Base-by-base conservation (phyloP, 495 filamentous ascomycete species). In the Aeminium ludgeri region DNA sequence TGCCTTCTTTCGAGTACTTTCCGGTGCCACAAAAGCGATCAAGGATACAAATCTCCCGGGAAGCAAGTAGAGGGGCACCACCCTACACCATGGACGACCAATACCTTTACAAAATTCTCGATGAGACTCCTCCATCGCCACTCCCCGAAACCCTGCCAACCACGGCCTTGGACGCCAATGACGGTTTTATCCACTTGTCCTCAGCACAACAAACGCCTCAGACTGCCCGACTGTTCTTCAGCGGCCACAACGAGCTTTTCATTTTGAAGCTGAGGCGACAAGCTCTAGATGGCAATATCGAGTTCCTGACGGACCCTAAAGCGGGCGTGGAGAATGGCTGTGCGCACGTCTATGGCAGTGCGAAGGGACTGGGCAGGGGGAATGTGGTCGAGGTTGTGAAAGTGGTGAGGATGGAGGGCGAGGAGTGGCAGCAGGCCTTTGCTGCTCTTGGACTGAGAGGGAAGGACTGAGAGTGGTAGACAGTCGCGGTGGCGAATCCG, bases 111-210 rank as follows among this genome's bases (percentile, higher is more conserved):
- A 38, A 72, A 46, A 70, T 72, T 49, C 50, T 62, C 13, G 57
- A 63, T 7, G 42, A 55, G 16, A 51, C 56, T 8, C 66, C 67
- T n/a, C 62, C 63, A 12, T 40, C 53, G 17, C 66, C 67, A n/a
- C 58, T 70, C 42, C 66, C 67, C 13, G 49, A 54, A 0, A 41
- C 65, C 11, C 60, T 65, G 10, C 23, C 36, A 15, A 5, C 36
- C 37, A 70, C 67, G 34, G 58, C 62, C 16, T 56, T 69, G 6
- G 68, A 72, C 52, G 56, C 53, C 40, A 52, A 65, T 35, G 68
- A 72, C 40, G 68, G 68, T 11, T 72, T 72, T 49, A 57, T 72
- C 6, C 68, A 72, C 34, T 46, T 72, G 13, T 69, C 65, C 45
- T 59, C 57, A 6, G 58, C 65, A 13, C 51, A 48, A 36, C 68